Percentiles rank a stretch among this genome's conserved stretches.
Conservation (phyloP, 106 monocot species). For the Phalaenopsis equestris region DNA sequence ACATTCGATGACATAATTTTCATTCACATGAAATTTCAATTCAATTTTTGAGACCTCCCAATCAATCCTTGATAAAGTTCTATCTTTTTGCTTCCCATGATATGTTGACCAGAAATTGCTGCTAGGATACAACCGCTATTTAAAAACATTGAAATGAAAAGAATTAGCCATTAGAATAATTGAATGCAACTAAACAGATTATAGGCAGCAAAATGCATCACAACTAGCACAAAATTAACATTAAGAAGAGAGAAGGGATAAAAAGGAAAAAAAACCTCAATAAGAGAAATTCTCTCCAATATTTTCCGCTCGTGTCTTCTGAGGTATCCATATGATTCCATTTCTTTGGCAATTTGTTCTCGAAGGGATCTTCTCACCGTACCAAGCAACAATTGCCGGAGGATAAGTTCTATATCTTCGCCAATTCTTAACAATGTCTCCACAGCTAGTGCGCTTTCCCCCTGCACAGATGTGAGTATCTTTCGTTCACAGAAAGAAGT, state of each 20-base stretch:
- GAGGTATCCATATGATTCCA: constrained; percentile 57
- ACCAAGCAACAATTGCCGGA: constrained; percentile 79
- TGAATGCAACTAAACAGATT: neutral
- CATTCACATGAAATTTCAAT: constrained; percentile 36
- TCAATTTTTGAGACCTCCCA: constrained; percentile 19
- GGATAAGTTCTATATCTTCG: constrained; percentile 66
- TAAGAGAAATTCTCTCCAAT: constrained; percentile 63
- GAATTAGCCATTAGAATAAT: constrained; percentile 5
- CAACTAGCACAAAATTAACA: neutral
- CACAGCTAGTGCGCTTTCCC: constrained; percentile 71
- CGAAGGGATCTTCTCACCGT: constrained; percentile 80
- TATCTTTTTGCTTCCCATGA: constrained; percentile 36
- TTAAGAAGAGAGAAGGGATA: constrained; percentile 4
- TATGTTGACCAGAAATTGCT: constrained; percentile 66
- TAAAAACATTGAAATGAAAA: constrained; percentile 5
- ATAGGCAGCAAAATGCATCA: neutral
- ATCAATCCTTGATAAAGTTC: constrained; percentile 14
- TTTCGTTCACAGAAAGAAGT: neutral
- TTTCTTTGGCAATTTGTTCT: constrained; percentile 54
- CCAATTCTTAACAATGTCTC: constrained; percentile 77
- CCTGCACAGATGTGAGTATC: constrained; percentile 35
- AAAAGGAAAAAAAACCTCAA: constrained; percentile 63
- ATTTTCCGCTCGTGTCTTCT: constrained; percentile 45
- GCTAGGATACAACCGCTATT: constrained; percentile 70
- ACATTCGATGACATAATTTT: constrained; percentile 52